phyloP scores from a whole-genome alignment of 169 alveolate genomes.

The Eimeria maxima region DNA sequence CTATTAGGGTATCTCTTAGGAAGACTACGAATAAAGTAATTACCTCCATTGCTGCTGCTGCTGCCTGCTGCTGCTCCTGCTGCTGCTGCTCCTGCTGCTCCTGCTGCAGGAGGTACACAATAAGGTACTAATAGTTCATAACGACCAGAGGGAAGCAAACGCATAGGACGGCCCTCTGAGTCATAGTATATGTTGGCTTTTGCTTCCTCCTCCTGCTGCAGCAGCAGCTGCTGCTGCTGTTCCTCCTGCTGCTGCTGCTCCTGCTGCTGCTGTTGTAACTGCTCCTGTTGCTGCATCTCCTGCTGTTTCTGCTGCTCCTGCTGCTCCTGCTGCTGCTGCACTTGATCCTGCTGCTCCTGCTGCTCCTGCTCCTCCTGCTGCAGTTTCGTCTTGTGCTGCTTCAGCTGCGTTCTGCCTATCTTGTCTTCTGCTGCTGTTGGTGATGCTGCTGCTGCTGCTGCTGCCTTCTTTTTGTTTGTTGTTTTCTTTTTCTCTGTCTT shows the following conservation, averaged over 20 bases:
- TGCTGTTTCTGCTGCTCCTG: background rate
- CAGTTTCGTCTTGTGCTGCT: background rate
- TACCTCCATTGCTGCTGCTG: slow-evolving; percentile 16
- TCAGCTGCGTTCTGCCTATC: background rate
- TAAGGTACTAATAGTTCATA: background rate
- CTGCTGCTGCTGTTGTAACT: background rate
- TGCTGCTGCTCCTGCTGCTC: slow-evolving; percentile 47
- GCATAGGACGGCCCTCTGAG: slow-evolving; percentile 35
- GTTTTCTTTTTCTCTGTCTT: background rate
- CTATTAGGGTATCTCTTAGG: background rate
- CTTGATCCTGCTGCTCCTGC: slow-evolving; percentile 9
- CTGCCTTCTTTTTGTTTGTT: background rate
- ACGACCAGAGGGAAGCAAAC: slow-evolving; percentile 34
- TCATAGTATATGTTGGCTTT: background rate
- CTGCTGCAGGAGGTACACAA: background rate
- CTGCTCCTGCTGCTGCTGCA: slow-evolving; percentile 41
- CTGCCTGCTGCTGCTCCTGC: slow-evolving; percentile 53
- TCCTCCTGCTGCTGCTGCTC: slow-evolving; percentile 17
- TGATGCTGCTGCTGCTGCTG: background rate
- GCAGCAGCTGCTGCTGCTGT: slow-evolving; percentile 36
- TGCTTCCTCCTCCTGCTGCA: slow-evolving; percentile 15
- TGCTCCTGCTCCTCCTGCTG: background rate
- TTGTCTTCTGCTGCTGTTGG: slow-evolving; percentile 9
- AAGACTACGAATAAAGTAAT: background rate
- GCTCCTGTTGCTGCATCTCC: background rate